phyloP scores from a whole-genome alignment of 768 basidiomycete species.

The Royoungia palumana region DNA sequence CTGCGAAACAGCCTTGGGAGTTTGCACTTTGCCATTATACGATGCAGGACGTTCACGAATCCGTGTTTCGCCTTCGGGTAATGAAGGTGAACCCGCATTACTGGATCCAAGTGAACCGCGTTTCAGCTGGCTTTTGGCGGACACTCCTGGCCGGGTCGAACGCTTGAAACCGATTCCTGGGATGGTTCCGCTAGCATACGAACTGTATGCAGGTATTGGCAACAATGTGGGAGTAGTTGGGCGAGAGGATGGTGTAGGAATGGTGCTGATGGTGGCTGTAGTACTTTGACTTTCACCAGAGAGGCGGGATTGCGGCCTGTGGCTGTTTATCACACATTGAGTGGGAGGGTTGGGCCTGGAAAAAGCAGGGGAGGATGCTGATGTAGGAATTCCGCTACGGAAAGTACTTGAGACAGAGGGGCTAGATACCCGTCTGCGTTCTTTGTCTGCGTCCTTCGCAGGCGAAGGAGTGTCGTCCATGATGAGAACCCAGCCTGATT shows the following conservation, averaged over 20 bases:
- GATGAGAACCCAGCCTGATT: slow-evolving; percentile 83
- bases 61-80: slow-evolving; percentile 26
- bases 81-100: slow-evolving; percentile 27
- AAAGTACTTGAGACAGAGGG: slow-evolving; percentile 56
- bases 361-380: slow-evolving; percentile 46
- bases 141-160: slow-evolving; percentile 48
- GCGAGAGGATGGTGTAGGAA: slow-evolving; percentile 64
- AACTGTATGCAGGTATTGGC: slow-evolving; percentile 57
- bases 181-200: slow-evolving; percentile 38
- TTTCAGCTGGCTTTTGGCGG: slow-evolving; percentile 45
- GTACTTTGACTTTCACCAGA: slow-evolving; percentile 59
- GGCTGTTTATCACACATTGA: slow-evolving; percentile 46
- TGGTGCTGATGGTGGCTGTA: slow-evolving; percentile 55
- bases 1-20: slow-evolving; percentile 38
- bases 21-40: slow-evolving; percentile 22
- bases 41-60: slow-evolving; percentile 28
- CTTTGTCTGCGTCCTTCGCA: slow-evolving; percentile 51
- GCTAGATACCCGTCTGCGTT: slow-evolving; percentile 59
- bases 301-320: slow-evolving; percentile 70
- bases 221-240: slow-evolving; percentile 76
- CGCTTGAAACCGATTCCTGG: slow-evolving; percentile 53
- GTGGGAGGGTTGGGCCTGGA: slow-evolving; percentile 39
- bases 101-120: slow-evolving; percentile 61
- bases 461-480: slow-evolving; percentile 85
- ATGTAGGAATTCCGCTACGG: slow-evolving; percentile 45